Evolutionary conservation across 768 basidiomycete species (phyloP), one percentile per base, ranked within the genome.

Genomic region (Arthromyces matolae): DNA sequence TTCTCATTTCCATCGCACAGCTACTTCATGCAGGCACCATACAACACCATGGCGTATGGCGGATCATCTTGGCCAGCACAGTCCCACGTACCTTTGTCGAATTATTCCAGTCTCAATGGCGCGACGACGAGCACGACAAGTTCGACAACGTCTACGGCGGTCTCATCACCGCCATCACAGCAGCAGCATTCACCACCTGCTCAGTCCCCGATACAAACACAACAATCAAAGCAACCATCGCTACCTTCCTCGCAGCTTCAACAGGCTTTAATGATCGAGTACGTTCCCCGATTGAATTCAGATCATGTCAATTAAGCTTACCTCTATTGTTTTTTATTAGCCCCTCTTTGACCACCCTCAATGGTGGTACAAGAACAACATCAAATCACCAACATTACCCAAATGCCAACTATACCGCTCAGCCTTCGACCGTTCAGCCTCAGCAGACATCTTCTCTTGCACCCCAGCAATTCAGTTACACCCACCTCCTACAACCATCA

Each of bases 41-140:
- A 76, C 61, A 77, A 77, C 50, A 71, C 76, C 5, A 72, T 80
- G 58, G 60, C 76, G 2, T 86, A 84, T 50, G 75, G 78, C 52
- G 74, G 78, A n/a, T 56, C 73, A 3, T 58, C 71, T 7, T 84
- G 81, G 80, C 55, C 73, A 1, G 57, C 63, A 16, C 59, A 71
- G 7, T 61, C 63, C 7, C 47, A 65, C 34, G 67, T 88, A 1
- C 87, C 87, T 0, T 62, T 89, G 23, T 88, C 87, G 12, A 81
- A 68, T 50, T 89, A 88, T 51, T 89, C 88, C n/a, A 80, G 81
- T 37, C 66, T 89, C 39, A 87, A 89, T 61, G 86, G 84, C 13
- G 84, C 86, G n/a, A 86, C 84, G 9, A 78, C 70, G 1, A 65
- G 75, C 13, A 64, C 73, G 27, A 78, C 70, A 1, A 65, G 75